A percentile compares a stretch with the other conserved stretches of the same genome.
These are phyloP conservation scores for Phaffomyces opuntiae DNA, from an alignment of 805 yeast species.

Conservation along the genomic window DNA sequence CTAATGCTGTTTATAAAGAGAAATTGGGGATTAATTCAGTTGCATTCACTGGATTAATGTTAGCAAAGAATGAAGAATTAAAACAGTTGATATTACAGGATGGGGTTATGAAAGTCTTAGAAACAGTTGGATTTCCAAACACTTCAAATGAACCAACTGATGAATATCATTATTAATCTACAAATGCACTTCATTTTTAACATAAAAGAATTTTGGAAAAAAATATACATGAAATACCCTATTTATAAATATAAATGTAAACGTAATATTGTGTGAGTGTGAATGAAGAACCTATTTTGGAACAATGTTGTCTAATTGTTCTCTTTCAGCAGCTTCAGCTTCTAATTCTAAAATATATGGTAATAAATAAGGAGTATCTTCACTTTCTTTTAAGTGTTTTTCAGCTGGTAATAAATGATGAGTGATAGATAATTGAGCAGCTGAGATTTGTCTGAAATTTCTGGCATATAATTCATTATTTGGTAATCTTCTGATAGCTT, in stretches of 20 bases:
- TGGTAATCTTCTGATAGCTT: constrained; percentile 84
- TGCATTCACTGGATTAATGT: constrained; percentile 71
- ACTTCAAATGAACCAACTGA: constrained; percentile 49
- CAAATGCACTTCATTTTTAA: too few relatives aligned
- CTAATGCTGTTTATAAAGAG: constrained; percentile 40
- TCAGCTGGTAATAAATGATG: constrained; percentile 80
- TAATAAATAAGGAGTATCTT: constrained; percentile 74
- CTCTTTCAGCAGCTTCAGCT: constrained; percentile 83
- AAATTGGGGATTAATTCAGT: constrained; percentile 64
- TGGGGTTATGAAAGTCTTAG: constrained; percentile 44
- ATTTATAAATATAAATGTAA: too few relatives aligned
- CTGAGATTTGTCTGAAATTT: constrained; percentile 85
- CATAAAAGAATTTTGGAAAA: too few relatives aligned
- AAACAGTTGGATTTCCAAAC: constrained; percentile 60
- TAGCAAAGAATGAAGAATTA: constrained; percentile 62
- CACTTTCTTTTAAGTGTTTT: constrained; percentile 72
- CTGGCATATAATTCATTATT: constrained; percentile 81
- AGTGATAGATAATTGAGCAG: constrained; percentile 79
- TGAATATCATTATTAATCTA: constrained; percentile 47
- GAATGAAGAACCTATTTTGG: constrained; percentile 2
- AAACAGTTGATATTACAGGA: constrained; percentile 38
- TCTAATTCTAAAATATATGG: constrained; percentile 94
- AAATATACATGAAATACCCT: background rate
- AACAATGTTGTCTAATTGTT: constrained; percentile 72
- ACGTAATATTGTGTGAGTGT: too few relatives aligned